Evolutionary conservation across 2,329 filamentous ascomycete genomes (phyloP), one percentile per base, ranked within the genome.

Genomic region (Ophiostoma triangulosporum): DNA sequence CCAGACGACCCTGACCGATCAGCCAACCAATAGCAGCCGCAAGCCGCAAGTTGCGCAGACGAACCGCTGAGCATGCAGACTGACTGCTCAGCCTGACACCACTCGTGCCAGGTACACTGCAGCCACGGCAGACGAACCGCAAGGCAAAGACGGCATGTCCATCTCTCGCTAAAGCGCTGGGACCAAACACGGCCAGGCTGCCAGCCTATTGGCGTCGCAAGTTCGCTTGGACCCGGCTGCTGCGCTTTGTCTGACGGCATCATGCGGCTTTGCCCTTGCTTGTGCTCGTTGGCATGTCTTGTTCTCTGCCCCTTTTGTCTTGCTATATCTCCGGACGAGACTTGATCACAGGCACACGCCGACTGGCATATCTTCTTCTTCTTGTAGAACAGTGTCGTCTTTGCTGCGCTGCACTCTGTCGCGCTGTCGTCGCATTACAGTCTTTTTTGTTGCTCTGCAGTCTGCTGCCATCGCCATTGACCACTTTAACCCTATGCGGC

Each of bases 41-140:
- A 0, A 43, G 20, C 11, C 5, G 38, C 24, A 5, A 6, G 12
- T 24, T 5, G 2, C 14, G 3, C 20, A 43, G 38, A 43, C 20
- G 20, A 24, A 9, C 38, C 38, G 20, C 38, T 15, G 15, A 4
- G 6, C 38, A 17, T 43, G 12, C 38, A 43, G 11, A 43, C 33
- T 15, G 51, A 33, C 51, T 53, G 45, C 33, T 6, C 51, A 53
- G 51, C 51, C 51, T 40, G 46, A 11, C 35, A 50, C 20, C 15
- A 22, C 51, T 40, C 35, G 31, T 22, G 29, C 29, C 29, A 7
- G 29, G 29, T 31, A 31, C 3, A 31, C 29, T 11, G 38, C 9
- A 24, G 20, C 12, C 38, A 26, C 38, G 20, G 38, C 38, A 43
- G 38, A 43, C 29, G 29, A 31, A 31, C 7, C 29, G 12, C n/a